Evolutionary conservation across 23 red algal species (phyloP), one percentile per base, ranked within the genome.

Genomic region (Gracilariopsis chorda): DNA sequence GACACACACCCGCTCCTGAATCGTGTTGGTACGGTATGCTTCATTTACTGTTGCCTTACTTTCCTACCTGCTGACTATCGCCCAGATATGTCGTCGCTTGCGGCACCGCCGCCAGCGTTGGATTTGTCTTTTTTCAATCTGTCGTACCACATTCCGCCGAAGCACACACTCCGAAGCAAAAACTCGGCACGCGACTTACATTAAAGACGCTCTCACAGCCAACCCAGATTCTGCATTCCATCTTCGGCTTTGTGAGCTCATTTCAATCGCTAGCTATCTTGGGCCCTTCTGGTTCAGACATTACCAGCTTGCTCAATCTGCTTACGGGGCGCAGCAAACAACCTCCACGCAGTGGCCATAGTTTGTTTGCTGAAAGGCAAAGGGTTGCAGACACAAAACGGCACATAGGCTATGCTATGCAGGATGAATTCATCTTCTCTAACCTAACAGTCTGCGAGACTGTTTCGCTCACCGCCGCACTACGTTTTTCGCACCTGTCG

Each of bases 361-460:
- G 95, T 49, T 46, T 87, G 11, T 98, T 98, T 55, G 47, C 48
- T 59, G 92, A 88, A 0, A 53, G 52, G 42, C 36, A 73, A 36
- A 80, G 96, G 51, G 81, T 78, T 19, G 59, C 80, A 25, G 64
- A 77, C 46, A 94, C 93, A 23, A 75, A 94, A 10, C 88, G 96
- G 19, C 77, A 82, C 17, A 90, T 98, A 33, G 96, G 77, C 63
- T 98, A 98, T 35, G 87, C 88, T 19, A 95, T 95, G 93, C 96
- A 98, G 77, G 96, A 95, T 58, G 96, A 98, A 53, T 52, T 95
- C 5, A 94, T 98, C 84, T 98, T 95, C 65, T 78, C 86, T 39
- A 94, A 95, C 28, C 88, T 98, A 44, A 95, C 96, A 23, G 92
- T 98, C 27, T 36, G 68, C 39, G 92, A 98, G 59, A 94, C 91